phyloP scores from a whole-genome alignment of 1,284 basidiomycete genomes.

The Chalciporus piperatoides region DNA sequence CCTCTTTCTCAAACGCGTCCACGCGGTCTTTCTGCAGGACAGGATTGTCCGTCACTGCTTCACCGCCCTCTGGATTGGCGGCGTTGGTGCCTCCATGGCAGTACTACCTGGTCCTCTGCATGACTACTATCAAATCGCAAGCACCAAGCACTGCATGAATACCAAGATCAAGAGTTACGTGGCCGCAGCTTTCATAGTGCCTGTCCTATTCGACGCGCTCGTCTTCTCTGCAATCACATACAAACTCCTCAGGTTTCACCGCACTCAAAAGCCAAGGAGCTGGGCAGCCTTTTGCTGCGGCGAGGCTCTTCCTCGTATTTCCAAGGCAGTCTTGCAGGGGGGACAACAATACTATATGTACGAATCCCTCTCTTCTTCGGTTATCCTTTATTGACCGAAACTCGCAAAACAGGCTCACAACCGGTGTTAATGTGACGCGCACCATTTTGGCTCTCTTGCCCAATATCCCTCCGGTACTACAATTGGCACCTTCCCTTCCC shows the following conservation, averaged over 20 bases:
- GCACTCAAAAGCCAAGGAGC: neutral
- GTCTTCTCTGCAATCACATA: constrained; percentile 31
- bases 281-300: constrained; percentile 11
- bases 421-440: constrained; percentile 19
- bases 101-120: constrained; percentile 18
- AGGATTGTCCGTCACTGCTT: constrained; percentile 20
- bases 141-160: constrained; percentile 12
- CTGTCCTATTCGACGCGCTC: constrained; percentile 24
- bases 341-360: constrained; percentile 34
- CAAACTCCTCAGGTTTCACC: constrained; percentile 19
- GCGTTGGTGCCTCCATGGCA: constrained; percentile 19
- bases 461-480: constrained; percentile 14
- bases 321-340: constrained; percentile 26
- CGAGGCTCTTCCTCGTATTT: constrained; percentile 25
- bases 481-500: constrained; percentile 19
- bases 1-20: constrained; percentile 34
- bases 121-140: constrained; percentile 20
- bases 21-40: constrained; percentile 24
- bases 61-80: constrained; percentile 26
- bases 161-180: constrained; percentile 15
- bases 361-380: neutral
- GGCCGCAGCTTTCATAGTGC: constrained; percentile 20
- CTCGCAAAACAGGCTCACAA: constrained; percentile 20
- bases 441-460: constrained; percentile 1
- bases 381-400: neutral